Percentiles rank a stretch among this genome's conserved stretches.
Conservation (phyloP, 2,329 filamentous ascomycete genomes). For the Epichloe baconii region DNA sequence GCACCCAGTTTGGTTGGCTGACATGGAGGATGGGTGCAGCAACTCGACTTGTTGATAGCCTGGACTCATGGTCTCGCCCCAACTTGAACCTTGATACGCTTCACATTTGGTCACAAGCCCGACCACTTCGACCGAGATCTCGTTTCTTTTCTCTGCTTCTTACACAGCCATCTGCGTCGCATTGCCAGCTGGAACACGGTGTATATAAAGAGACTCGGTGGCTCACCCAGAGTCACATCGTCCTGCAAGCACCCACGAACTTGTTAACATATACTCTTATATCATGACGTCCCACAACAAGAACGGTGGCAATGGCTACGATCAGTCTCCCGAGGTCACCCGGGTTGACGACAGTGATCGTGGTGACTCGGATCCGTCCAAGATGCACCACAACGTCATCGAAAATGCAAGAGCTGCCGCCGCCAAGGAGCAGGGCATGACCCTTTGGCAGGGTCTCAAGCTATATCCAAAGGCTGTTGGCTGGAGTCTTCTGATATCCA, state of each 20-base stretch:
- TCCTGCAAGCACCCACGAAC: not conserved
- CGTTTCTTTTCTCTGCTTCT: not conserved
- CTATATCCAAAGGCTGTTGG: slow-evolving; percentile 77
- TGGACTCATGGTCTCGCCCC: not conserved
- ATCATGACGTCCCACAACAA: not conserved
- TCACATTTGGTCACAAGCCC: not conserved
- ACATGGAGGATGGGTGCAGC: no score
- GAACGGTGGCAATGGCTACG: not conserved
- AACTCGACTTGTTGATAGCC: not conserved
- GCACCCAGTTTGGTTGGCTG: no score
- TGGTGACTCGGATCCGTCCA: slow-evolving; percentile 10
- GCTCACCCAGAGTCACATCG: not conserved
- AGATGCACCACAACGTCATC: slow-evolving; percentile 18
- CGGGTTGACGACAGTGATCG: slow-evolving; percentile 7
- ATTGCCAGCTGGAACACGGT: not conserved
- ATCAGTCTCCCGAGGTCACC: slow-evolving; percentile 6
- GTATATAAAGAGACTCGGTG: not conserved
- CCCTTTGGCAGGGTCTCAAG: slow-evolving; percentile 59
- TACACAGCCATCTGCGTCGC: not conserved
- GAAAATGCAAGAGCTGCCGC: slow-evolving; percentile 31
- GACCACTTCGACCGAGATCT: not conserved
- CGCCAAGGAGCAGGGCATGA: slow-evolving; percentile 56
- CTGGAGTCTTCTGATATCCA: slow-evolving; percentile 80
- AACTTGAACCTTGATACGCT: not conserved
- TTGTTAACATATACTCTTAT: not conserved